Evolutionary conservation across 83 land plant species (phyloP).

Genomic region (Thuja plicata): DNA sequence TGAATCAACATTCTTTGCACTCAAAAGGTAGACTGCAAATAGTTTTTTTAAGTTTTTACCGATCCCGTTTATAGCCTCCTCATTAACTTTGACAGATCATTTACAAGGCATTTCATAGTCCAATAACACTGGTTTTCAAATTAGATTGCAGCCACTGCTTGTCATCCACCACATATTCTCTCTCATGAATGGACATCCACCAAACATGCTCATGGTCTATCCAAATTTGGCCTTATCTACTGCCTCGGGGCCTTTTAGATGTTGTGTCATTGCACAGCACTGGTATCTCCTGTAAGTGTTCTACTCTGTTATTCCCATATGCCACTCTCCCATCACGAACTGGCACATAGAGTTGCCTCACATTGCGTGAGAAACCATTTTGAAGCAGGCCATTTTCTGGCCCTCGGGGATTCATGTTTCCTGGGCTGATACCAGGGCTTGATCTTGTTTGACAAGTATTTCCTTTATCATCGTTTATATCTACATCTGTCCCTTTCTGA

Average conservation of each 20-base stretch:
- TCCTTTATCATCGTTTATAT: not conserved
- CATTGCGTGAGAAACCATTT: not conserved
- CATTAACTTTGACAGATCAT: not conserved
- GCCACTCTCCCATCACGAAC: constrained; percentile 19
- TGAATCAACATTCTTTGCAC: not conserved
- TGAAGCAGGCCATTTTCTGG: not conserved
- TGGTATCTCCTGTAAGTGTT: not conserved
- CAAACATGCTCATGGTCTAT: not conserved
- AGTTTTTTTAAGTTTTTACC: not conserved
- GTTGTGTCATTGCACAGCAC: constrained; percentile 2
- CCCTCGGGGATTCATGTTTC: not conserved
- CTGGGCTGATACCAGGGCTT: not conserved
- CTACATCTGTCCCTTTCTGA: not conserved
- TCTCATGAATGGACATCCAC: not conserved
- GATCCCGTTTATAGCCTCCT: not conserved
- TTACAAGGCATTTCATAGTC: not conserved
- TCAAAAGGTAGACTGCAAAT: not conserved
- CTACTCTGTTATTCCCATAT: not conserved
- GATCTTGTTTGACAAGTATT: not conserved
- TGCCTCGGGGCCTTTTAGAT: constrained; percentile 5
- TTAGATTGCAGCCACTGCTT: not conserved
- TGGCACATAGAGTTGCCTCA: constrained; percentile 23
- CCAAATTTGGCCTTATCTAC: not conserved
- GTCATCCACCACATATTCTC: not conserved
- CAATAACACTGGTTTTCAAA: not conserved